Conservation (phyloP, 495 filamentous ascomycete species). For the Talaromyces stipitatus region DNA sequence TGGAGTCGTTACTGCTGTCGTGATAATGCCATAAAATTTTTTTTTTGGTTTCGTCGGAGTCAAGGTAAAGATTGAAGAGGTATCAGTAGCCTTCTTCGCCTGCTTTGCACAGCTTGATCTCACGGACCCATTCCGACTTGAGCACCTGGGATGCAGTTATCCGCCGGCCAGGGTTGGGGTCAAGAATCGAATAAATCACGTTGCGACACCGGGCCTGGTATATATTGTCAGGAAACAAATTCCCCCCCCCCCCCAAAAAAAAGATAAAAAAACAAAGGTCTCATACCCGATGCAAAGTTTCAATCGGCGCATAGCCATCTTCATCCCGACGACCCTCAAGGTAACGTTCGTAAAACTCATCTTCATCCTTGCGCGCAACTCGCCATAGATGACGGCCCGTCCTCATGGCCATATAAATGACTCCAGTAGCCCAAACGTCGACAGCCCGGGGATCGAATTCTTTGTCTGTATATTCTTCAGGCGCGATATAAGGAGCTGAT, state of each 20-base stretch:
- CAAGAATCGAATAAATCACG: slow-evolving; percentile 96
- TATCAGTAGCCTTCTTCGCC: slow-evolving; percentile 79
- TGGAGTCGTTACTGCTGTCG: neutral
- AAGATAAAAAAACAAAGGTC: slow-evolving; percentile 2
- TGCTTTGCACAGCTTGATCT: slow-evolving; percentile 92
- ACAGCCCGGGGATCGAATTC: slow-evolving; percentile 97
- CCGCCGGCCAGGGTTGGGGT: slow-evolving; percentile 82
- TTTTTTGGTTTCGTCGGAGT: neutral
- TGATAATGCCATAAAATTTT: slow-evolving; percentile 2
- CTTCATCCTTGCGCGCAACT: slow-evolving; percentile 89
- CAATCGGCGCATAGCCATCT: slow-evolving; percentile 92
- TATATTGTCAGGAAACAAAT: slow-evolving; percentile 2
- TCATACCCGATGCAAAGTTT: slow-evolving; percentile 89
- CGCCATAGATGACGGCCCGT: slow-evolving; percentile 95
- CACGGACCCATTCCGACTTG: slow-evolving; percentile 96
- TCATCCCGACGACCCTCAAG: slow-evolving; percentile 86
- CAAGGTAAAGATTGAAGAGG: slow-evolving; percentile 8
- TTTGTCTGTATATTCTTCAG: slow-evolving; percentile 88
- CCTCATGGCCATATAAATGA: slow-evolving; percentile 99
- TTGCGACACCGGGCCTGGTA: slow-evolving; percentile 88
- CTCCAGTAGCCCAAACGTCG: slow-evolving; percentile 95
- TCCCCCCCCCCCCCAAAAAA: no score
- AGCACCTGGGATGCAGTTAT: slow-evolving; percentile 95
- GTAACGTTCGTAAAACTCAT: slow-evolving; percentile 94
- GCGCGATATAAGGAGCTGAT: slow-evolving; percentile 94